Percentiles rank a stretch among this genome's conserved stretches.
Evolutionary conservation across 495 filamentous ascomycete genomes (phyloP).

Genomic region (Aspergillus egyptiacus): DNA sequence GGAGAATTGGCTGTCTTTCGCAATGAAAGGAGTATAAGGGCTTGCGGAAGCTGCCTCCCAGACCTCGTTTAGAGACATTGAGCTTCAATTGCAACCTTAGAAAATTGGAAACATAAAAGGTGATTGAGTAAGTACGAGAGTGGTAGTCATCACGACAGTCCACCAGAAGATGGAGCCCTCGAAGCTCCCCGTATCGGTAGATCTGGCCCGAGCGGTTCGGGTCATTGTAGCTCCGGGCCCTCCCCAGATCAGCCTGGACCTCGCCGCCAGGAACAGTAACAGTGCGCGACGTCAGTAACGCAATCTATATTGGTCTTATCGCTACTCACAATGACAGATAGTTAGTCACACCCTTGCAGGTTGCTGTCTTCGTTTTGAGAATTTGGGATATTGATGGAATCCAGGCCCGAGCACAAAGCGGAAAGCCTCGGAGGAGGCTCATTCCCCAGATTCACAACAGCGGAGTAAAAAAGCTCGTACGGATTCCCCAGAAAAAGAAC

Average conservation of each 20-base stretch:
- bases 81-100: slow-evolving; percentile 10
- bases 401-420: slow-evolving; percentile 57
- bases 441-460: slow-evolving; percentile 48
- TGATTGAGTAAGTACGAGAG: too few species aligned
- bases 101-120: not conserved
- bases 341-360: slow-evolving; percentile 8
- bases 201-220: slow-evolving; percentile 20
- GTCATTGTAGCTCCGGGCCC: slow-evolving; percentile 15
- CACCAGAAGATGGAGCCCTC: slow-evolving; percentile 1
- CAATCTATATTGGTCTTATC: not conserved
- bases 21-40: slow-evolving; percentile 74
- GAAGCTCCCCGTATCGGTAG: slow-evolving; percentile 6
- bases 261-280: slow-evolving; percentile 2
- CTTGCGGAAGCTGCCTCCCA: slow-evolving; percentile 83
- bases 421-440: slow-evolving; percentile 68
- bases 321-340: slow-evolving; percentile 17
- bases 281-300: not conserved
- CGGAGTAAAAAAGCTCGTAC: slow-evolving; percentile 57
- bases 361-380: not conserved
- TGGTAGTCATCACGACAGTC: not conserved
- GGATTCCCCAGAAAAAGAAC: slow-evolving; percentile 48
- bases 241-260: slow-evolving; percentile 6
- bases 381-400: slow-evolving; percentile 6
- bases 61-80: slow-evolving; percentile 71
- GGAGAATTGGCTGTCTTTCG: slow-evolving; percentile 77